A percentile compares a stretch with the other conserved stretches of the same genome.
These are phyloP conservation scores for Rasamsonia emersonii DNA, from an alignment of 2,329 filamentous ascomycete genomes.

Conservation along the genomic window DNA sequence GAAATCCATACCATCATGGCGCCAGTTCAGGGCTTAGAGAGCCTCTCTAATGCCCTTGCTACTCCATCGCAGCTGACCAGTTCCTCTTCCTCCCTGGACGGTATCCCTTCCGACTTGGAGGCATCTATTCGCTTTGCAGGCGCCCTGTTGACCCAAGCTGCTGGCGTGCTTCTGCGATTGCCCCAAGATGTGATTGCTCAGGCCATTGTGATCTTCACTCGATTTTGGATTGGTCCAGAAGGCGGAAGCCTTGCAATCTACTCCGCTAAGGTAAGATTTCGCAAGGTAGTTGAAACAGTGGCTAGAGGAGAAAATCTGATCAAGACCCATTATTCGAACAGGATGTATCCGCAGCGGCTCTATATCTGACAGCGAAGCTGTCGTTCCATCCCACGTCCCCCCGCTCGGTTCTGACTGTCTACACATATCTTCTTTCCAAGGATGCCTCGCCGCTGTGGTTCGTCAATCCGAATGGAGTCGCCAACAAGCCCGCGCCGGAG, in stretches of 20 bases:
- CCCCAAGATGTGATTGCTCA: conserved; percentile 80
- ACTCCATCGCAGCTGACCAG: conserved; percentile 37
- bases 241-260: conserved; percentile 37
- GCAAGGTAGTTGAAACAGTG: background rate
- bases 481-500: conserved; percentile 36
- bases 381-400: conserved; percentile 67
- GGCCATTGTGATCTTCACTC: conserved; percentile 70
- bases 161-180: conserved; percentile 64
- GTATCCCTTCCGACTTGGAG: conserved; percentile 33
- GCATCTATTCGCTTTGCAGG: conserved; percentile 37
- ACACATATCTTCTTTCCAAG: conserved; percentile 66
- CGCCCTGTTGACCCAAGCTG: conserved; percentile 38
- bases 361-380: conserved; percentile 78
- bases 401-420: conserved; percentile 75
- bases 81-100: conserved; percentile 37
- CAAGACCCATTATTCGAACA: conserved; percentile 31
- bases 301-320: conserved; percentile 2
- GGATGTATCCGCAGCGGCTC: conserved; percentile 70
- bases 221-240: conserved; percentile 61
- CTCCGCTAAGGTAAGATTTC: conserved; percentile 29
- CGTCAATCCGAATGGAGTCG: conserved; percentile 21
- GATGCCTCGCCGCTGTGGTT: conserved; percentile 45
- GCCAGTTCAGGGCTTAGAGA: conserved; percentile 19
- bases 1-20: conserved; percentile 15
- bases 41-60: conserved; percentile 37